Conservation (phyloP, 441 rosid species). For the Gossypium gossypioides region DNA sequence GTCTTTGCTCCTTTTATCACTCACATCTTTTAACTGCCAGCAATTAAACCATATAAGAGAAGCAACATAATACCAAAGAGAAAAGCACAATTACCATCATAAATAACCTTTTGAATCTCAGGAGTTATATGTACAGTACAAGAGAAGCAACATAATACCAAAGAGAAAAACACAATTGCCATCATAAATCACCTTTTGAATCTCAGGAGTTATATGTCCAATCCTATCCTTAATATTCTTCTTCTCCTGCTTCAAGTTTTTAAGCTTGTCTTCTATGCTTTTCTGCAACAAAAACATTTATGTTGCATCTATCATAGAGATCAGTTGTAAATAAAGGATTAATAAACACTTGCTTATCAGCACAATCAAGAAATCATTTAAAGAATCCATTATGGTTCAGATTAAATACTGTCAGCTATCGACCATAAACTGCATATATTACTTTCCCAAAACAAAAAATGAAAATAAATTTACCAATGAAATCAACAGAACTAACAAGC, state of each 20-base stretch:
- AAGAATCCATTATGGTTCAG: background rate
- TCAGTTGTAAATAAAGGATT: constrained; percentile 7
- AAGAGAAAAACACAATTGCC: background rate
- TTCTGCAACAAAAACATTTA: constrained; percentile 38
- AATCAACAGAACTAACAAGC: background rate
- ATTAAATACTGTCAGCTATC: background rate
- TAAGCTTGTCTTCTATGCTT: constrained; percentile 82
- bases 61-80: background rate
- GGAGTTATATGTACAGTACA: constrained; percentile 47
- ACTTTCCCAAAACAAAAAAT: background rate
- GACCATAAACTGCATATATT: background rate
- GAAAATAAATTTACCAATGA: background rate
- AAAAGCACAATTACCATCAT: constrained; percentile 2
- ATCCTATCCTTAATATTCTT: constrained; percentile 59
- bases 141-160: background rate
- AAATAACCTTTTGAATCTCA: constrained; percentile 62
- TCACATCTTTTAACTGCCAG: constrained; percentile 56
- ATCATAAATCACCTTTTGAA: constrained; percentile 47
- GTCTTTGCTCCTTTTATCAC: constrained; percentile 53
- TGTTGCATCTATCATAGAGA: constrained; percentile 1
- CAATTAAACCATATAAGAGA: constrained; percentile 19
- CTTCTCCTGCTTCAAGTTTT: constrained; percentile 68
- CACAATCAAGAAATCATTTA: background rate
- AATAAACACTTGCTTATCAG: background rate
- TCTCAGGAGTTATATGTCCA: constrained; percentile 56